Evolutionary conservation across 75 land plant genomes (phyloP).

Genomic region (Adiantum capillusveneris): DNA sequence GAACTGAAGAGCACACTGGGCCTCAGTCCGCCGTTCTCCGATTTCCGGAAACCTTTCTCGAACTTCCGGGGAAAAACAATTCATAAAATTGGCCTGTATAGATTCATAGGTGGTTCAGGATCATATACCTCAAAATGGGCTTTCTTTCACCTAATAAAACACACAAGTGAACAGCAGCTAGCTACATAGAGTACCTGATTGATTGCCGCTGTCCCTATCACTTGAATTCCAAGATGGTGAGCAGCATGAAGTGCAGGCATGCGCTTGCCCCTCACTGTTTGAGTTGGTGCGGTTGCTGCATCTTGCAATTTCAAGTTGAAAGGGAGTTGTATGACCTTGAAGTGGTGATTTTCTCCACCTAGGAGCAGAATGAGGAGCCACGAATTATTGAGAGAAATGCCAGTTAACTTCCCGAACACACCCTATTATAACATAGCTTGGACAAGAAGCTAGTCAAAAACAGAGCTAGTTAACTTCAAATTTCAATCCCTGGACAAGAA

Average conservation of each 20-base stretch:
- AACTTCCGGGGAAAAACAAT: neutral
- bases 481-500: too few species aligned
- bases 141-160: too few species aligned
- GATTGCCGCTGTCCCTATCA: constrained; percentile 7
- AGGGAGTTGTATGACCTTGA: constrained; percentile 16
- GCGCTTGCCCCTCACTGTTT: constrained; percentile 6
- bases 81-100: constrained; percentile 9
- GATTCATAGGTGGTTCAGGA: too few species aligned
- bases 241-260: constrained; percentile 14
- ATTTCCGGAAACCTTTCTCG: constrained; percentile 4
- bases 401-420: too few species aligned
- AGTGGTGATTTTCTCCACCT: constrained; percentile 20
- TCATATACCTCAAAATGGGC: too few species aligned
- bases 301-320: constrained; percentile 9
- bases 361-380: too few species aligned
- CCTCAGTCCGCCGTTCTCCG: constrained; percentile 15
- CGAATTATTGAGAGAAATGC: too few species aligned
- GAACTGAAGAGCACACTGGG: constrained; percentile 32
- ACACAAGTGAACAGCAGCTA: too few species aligned
- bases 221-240: constrained; percentile 14
- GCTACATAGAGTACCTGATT: constrained; percentile 7
- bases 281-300: constrained; percentile 6
- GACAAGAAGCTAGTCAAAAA: too few species aligned
- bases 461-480: too few species aligned
- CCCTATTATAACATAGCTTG: too few species aligned